Evolutionary conservation across 1,139 yeast genomes (phyloP), one percentile per base, ranked within the genome.

Genomic region (Hansenula lynferdii): DNA sequence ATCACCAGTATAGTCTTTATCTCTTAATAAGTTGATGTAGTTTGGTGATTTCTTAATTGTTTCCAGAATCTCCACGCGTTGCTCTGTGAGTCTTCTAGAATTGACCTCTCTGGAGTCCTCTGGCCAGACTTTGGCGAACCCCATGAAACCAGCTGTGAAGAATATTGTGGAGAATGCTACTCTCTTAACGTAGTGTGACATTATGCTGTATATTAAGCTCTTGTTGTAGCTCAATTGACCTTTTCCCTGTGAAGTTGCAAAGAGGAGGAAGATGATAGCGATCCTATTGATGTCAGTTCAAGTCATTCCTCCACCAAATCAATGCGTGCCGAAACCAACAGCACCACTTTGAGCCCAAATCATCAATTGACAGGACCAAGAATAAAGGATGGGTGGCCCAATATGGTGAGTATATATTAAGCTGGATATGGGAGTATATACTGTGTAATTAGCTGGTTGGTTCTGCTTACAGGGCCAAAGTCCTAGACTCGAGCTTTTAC

Each of bases 61-160:
- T 7, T 68, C 48, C 6, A 70, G 57, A 6, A 61, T 51, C 14
- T 62, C 61, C 47, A 64, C 61, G 42, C 65, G 52, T 40, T 59
- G 61, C 29, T 57, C 52, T 14, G 56, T 38, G 20, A 58, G 48
- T 26, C 53, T 43, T 36, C 50, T 50, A 38, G 57, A 50, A 40
- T 55, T 41, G 6, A 51, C 50, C 14, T 56, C 53, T 31, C 58
- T 57, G 31, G 72, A 62, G 58, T 70, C 67, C 2, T 64, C 64
- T 1, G 66, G 63, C 69, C 68, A 65, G 8, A 65, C 62, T 43
- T 36, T 76, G 64, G 62, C 77, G 67, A 43, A 67, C 35, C 43
- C 24, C 3, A 66, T 67, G 36, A 70, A 63, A 1, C 83, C 84
- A 0, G 64, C 50, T 0, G 70, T 72, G 42, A 78, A 72, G 5